Evolutionary conservation across 495 filamentous ascomycete species (phyloP), one percentile per base, ranked within the genome.

Genomic region (Monascus purpureus): DNA sequence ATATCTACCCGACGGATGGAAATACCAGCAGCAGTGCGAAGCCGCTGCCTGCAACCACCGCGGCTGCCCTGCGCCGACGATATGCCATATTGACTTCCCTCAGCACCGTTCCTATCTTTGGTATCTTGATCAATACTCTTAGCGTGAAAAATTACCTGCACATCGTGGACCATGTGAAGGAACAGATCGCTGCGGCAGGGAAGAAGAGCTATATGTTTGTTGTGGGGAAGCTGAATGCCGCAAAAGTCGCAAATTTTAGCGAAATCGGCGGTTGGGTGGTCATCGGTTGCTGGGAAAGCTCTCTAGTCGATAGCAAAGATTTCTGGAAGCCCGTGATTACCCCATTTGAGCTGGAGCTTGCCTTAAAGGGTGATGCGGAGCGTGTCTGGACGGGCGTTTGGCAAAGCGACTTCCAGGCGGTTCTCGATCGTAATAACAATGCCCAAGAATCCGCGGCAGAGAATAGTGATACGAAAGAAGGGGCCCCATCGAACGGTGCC

Each of bases 201-300:
- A 93, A 94, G 59, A 97, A 97, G 50, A 77, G 70, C 52, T 96
- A 97, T 52, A 81, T 84, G 13, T 85, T 97, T 31, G 92, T 97
- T 1, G 92, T 97, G 3, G 90, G 90, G 24, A 96, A 95, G 47
- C 63, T 96, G 2, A 96, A 96, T 46, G 80, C 86, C 1, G 86
- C 86, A 35, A 97, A 97, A 53, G 63, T 97, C 4, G 92, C 90
- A 14, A 97, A 97, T 54, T 97, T 97, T 53, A 71, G 76, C 32
- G 90, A 97, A 55, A 70, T 97, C 8, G 87, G 82, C 13, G 92
- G 81, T 9, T 97, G 90, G 90, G 86, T 96, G 0, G 87, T 95
- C 1, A 80, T 97, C 25, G 92, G 92, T 7, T 97, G 90, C 57
- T 96, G 92, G 90, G 90, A 97, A 55, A 93, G 88, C 47, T 79